phyloP scores from a whole-genome alignment of 176 grass and related monocot genomes.

The Oryza nivara region DNA sequence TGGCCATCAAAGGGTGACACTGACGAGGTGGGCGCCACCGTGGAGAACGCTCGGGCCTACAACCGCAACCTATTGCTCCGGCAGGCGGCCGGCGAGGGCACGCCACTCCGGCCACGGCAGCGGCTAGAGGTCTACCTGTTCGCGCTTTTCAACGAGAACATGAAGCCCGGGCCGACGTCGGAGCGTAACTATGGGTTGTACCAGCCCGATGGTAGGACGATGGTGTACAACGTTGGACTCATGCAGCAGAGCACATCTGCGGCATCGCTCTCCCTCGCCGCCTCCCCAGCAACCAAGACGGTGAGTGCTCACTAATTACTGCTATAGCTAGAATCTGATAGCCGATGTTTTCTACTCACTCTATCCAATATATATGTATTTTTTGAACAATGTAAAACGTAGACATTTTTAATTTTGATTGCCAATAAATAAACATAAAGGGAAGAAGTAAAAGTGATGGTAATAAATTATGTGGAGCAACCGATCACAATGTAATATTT shows the following conservation, averaged over 20 bases:
- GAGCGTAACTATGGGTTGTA: slow-evolving; percentile 93
- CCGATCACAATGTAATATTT: too few species aligned
- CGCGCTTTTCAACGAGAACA: slow-evolving; percentile 95
- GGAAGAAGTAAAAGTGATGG: too few species aligned
- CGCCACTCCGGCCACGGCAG: slow-evolving; percentile 71
- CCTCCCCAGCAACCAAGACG: slow-evolving; percentile 46
- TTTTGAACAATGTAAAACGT: too few species aligned
- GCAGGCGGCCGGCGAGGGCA: slow-evolving; percentile 70
- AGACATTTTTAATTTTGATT: too few species aligned
- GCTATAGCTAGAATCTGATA: too few species aligned
- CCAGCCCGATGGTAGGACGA: slow-evolving; percentile 62
- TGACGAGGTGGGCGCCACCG: slow-evolving; percentile 69
- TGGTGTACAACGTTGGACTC: slow-evolving; percentile 92
- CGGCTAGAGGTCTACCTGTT: slow-evolving; percentile 89
- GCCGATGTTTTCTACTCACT: too few species aligned
- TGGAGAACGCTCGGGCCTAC: slow-evolving; percentile 82
- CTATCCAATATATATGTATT: too few species aligned
- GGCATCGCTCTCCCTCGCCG: slow-evolving; percentile 64
- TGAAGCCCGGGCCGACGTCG: slow-evolving; percentile 82
- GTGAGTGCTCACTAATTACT: background rate
- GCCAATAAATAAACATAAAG: too few species aligned
- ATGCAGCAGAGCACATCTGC: slow-evolving; percentile 39
- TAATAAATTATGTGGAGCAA: too few species aligned
- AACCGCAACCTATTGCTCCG: slow-evolving; percentile 78
- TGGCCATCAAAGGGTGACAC: slow-evolving; percentile 95